Evolutionary conservation across 164 flowering plant species (phyloP), one percentile per base, ranked within the genome.

Genomic region (Euptelea pleiosperma): DNA sequence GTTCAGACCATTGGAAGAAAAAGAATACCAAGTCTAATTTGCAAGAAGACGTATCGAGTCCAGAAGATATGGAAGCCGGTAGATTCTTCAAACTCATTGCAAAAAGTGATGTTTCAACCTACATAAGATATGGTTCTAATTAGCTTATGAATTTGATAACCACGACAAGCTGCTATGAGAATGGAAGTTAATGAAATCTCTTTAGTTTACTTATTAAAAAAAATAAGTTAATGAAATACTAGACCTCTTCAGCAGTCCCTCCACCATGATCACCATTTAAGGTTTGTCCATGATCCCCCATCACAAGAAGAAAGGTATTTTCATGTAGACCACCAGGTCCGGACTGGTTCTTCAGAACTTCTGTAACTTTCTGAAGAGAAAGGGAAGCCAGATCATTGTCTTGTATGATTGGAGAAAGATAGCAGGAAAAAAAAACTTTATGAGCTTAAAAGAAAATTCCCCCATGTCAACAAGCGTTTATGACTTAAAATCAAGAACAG

Each of bases 281-380:
- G 30, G 99, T 94, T 80, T 94, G 97, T 25, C 96, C 99, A 79
- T 91, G 99, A 72, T 94, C 99, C 57, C 99, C 99, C 97, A 94
- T 85, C 57, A 91, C 99, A 60, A 94, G 67, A 48, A 94, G 84
- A 48, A 88, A 58, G 18, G 97, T 88, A 64, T 84, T 84, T 70
- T 94, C 95, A 73, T 94, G 99, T 52, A 84, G 56, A 53, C 82
- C 96, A 64, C 91, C 96, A 11, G 86, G 84, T 41, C 82, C 86
- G 45, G 96, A 88, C 56, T 83, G 86, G 61, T 74, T 80, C 66
- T 75, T 71, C 65, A 94, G 72, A 58, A 70, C 77, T 47, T 81
- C 87, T 40, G 80, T 71, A 40, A 94, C 87, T 73, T 80, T 76
- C 99, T 93, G 74, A n/a, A 62, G 59, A 18, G 42, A 28, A 39